Percentiles rank a stretch among this genome's conserved stretches.
These are phyloP conservation scores for Aureobasidium sp. DNA, from an alignment of 2,329 filamentous ascomycete species.

Conservation along the genomic window DNA sequence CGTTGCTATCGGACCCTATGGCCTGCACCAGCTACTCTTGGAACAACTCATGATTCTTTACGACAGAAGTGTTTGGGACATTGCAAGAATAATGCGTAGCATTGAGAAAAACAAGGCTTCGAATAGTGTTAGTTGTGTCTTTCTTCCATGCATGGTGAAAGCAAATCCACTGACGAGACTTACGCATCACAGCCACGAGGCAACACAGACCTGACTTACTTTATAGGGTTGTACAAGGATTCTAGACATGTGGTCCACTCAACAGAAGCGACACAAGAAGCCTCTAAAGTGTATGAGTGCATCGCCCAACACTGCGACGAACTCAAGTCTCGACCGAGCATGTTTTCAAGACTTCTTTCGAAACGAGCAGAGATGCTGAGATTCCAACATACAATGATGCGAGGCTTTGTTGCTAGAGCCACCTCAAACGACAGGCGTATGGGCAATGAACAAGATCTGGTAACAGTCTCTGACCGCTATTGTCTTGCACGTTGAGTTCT, in stretches of 20 bases:
- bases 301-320: background rate
- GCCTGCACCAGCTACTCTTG: background rate
- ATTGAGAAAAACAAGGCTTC: conserved; percentile 3
- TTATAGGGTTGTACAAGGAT: background rate
- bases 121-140: background rate
- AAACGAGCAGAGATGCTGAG: background rate
- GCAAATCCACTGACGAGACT: background rate
- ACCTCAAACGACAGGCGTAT: conserved; percentile 2
- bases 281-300: background rate
- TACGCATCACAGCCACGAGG: background rate
- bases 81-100: background rate
- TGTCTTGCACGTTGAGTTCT: background rate
- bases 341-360: background rate
- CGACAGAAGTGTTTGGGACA: conserved; percentile 1
- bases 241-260: conserved; percentile 4
- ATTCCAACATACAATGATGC: conserved; percentile 6
- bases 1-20: background rate
- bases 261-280: conserved; percentile 7
- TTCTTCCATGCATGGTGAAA: background rate
- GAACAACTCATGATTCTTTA: conserved; percentile 1
- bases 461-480: background rate
- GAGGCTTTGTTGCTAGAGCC: background rate
- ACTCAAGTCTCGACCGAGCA: background rate
- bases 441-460: conserved; percentile 5
- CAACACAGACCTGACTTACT: background rate